These are phyloP conservation scores for Ceriops zippeliana DNA, from an alignment of 345 rosid species.

Conservation along the genomic window DNA sequence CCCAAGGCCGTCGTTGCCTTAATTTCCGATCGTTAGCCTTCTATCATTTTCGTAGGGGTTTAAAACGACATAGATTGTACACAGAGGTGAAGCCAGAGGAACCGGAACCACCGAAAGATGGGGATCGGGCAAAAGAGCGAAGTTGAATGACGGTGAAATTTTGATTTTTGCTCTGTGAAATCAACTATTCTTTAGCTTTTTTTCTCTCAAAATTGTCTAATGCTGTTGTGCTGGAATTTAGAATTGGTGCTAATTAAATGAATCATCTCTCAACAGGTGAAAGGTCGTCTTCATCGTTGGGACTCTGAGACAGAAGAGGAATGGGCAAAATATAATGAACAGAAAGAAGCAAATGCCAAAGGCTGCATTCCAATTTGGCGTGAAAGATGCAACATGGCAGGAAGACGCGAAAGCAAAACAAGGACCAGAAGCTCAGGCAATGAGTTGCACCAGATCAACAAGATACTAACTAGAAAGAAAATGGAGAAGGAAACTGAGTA, in stretches of 20 bases:
- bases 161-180: too few species aligned
- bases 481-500: conserved; percentile 56
- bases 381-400: conserved; percentile 99
- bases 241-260: conserved; percentile 1
- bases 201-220: neutral
- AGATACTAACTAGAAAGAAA: conserved; percentile 86
- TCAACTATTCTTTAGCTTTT: neutral
- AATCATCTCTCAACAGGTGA: conserved; percentile 55
- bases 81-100: conserved; percentile 93
- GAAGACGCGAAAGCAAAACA: conserved; percentile 90
- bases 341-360: conserved; percentile 99
- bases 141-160: conserved; percentile 16
- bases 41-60: neutral
- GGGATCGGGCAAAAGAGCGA: conserved; percentile 96
- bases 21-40: neutral
- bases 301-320: conserved; percentile 99
- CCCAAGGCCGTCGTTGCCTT: neutral
- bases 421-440: conserved; percentile 90
- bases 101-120: conserved; percentile 65
- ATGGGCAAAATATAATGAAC: conserved; percentile 95
- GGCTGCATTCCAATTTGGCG: conserved; percentile 97
- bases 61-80: conserved; percentile 12
- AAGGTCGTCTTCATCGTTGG: conserved; percentile 95
- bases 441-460: conserved; percentile 85
- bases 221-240: conserved; percentile 1